A percentile compares a stretch with the other conserved stretches of the same genome.
phyloP scores from a whole-genome alignment of 75 land plant species.

The Pinus taeda region DNA sequence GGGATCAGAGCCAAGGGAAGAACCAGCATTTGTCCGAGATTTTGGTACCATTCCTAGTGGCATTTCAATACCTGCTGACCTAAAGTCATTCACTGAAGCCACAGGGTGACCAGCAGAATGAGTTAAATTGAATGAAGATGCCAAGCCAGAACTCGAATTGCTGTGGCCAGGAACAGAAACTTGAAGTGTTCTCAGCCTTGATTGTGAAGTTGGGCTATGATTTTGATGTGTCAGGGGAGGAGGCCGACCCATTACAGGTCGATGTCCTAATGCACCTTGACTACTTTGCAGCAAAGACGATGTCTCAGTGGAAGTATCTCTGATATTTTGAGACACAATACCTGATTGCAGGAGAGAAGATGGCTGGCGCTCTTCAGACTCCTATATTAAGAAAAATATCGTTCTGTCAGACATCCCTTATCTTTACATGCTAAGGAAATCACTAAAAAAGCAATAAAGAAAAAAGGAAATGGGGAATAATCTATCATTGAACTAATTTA shows the following conservation, averaged over 20 bases:
- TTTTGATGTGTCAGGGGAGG: conserved; percentile 9
- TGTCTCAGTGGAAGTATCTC: conserved; percentile 7
- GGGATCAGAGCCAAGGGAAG: background rate
- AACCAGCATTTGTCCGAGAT: conserved; percentile 2
- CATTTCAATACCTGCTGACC: conserved; percentile 2
- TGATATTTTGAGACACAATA: conserved; percentile 3
- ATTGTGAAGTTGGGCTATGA: conserved; percentile 6
- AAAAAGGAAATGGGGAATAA: too few relatives aligned
- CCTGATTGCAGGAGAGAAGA: conserved; percentile 4
- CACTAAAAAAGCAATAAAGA: background rate
- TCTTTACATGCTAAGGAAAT: background rate
- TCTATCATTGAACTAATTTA: background rate
- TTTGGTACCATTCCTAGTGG: background rate
- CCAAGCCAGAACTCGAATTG: background rate
- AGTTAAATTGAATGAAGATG: conserved; percentile 5
- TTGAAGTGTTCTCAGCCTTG: conserved; percentile 8
- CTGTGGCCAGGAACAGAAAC: conserved; percentile 1
- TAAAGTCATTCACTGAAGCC: background rate
- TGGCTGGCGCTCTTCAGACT: conserved; percentile 9
- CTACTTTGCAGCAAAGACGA: conserved; percentile 5
- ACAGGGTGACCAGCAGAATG: conserved; percentile 4
- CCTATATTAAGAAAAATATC: background rate
- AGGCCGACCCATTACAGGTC: conserved; percentile 4
- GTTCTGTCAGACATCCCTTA: background rate
- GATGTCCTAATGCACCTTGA: conserved; percentile 5